Evolutionary conservation across 768 basidiomycete genomes (phyloP).

Genomic region (Hysterangium stoloniferum): DNA sequence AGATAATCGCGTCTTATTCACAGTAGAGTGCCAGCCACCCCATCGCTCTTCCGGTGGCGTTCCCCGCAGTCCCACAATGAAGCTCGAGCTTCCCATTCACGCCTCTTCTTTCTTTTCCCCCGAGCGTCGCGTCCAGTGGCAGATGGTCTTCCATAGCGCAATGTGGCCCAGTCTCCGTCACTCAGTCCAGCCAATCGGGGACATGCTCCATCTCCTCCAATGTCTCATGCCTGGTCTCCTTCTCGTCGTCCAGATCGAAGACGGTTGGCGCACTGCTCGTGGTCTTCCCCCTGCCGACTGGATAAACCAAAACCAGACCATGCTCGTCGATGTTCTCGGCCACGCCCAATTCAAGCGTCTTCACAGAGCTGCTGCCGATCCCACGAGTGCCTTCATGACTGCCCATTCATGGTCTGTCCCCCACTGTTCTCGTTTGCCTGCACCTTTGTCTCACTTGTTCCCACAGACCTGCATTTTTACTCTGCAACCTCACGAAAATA

Average conservation of each 20-base stretch:
- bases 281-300: constrained; percentile 72
- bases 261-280: constrained; percentile 65
- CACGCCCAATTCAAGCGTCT: constrained; percentile 61
- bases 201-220: constrained; percentile 60
- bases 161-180: constrained; percentile 65
- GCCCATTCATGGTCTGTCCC: not conserved
- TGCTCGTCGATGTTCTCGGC: constrained; percentile 70
- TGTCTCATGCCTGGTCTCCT: constrained; percentile 68
- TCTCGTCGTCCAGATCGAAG: constrained; percentile 54
- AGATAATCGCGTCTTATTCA: constrained; percentile 70
- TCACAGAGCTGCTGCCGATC: constrained; percentile 65
- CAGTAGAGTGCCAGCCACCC: constrained; percentile 69
- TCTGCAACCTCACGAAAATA: not conserved
- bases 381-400: constrained; percentile 47
- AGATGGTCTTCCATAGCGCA: constrained; percentile 84
- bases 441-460: not conserved
- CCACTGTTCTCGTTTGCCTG: not conserved
- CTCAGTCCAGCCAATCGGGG: constrained; percentile 59
- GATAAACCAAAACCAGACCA: constrained; percentile 61
- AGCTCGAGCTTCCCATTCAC: constrained; percentile 65
- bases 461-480: not conserved
- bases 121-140: constrained; percentile 78
- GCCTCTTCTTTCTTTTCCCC: constrained; percentile 83
- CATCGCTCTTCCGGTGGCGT: constrained; percentile 71
- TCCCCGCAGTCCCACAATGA: constrained; percentile 68